Conservation (phyloP, 1,139 yeast species). For the Sugiyamaella xylanicola region DNA sequence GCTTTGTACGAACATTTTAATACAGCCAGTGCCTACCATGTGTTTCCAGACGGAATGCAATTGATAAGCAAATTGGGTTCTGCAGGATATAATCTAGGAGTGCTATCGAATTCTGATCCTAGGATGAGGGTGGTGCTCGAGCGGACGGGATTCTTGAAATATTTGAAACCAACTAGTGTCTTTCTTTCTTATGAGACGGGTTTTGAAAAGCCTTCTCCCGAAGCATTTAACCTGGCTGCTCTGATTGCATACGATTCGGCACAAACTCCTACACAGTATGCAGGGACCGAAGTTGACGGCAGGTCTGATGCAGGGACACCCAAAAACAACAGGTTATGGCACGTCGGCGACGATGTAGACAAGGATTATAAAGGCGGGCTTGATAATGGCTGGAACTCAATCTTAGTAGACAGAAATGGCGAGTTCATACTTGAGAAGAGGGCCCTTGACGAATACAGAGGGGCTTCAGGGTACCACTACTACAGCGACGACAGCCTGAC, state of each 20-base stretch:
- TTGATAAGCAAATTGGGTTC: slow-evolving; percentile 23
- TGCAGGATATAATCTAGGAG: slow-evolving; percentile 27
- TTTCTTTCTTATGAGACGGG: slow-evolving; percentile 34
- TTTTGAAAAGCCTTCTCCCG: slow-evolving; percentile 32
- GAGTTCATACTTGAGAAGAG: slow-evolving; percentile 3
- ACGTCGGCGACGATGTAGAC: slow-evolving; percentile 36
- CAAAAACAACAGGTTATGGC: slow-evolving; percentile 27
- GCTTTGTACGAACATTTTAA: slow-evolving; percentile 33
- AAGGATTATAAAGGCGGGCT: slow-evolving; percentile 34
- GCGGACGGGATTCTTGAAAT: slow-evolving; percentile 26
- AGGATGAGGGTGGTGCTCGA: slow-evolving; percentile 29
- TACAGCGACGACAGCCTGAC: slow-evolving; percentile 6
- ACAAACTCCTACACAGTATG: background rate
- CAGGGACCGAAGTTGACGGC: background rate
- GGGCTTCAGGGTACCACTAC: slow-evolving; percentile 3
- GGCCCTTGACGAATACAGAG: background rate
- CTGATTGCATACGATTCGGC: background rate
- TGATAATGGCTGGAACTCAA: slow-evolving; percentile 34
- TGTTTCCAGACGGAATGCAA: slow-evolving; percentile 31
- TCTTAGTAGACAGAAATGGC: slow-evolving; percentile 33
- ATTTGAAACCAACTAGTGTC: slow-evolving; percentile 20
- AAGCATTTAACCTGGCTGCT: slow-evolving; percentile 29
- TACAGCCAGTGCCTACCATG: slow-evolving; percentile 29
- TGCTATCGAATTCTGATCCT: slow-evolving; percentile 38
- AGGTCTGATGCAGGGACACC: background rate